A percentile compares a stretch with the other conserved stretches of the same genome.
Conservation (phyloP, 371 early-diverging fungal genomes). For the Basidiobolus meristosporus region DNA sequence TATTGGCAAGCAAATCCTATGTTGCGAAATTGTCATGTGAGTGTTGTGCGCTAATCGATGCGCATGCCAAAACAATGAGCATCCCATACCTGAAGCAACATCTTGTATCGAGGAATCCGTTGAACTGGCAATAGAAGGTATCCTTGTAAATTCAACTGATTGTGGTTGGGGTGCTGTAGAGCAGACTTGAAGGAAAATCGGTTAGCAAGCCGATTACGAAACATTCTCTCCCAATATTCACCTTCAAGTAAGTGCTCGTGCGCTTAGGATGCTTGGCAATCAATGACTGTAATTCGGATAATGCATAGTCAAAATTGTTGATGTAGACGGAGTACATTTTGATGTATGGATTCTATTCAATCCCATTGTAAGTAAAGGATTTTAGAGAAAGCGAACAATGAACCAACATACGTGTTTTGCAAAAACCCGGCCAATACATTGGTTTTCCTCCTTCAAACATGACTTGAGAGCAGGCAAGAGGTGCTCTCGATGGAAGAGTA, state of each 20-base stretch:
- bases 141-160: conserved; percentile 38
- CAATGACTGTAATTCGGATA: too few relatives aligned
- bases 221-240: conserved; percentile 12
- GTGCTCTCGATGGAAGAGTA: conserved; percentile 36
- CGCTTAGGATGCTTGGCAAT: too few relatives aligned
- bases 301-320: conserved; percentile 55
- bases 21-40: too few relatives aligned
- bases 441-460: conserved; percentile 7
- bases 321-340: conserved; percentile 51
- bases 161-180: conserved; percentile 22
- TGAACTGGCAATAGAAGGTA: conserved; percentile 66
- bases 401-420: conserved; percentile 6
- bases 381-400: too few relatives aligned
- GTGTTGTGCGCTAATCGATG: too few relatives aligned
- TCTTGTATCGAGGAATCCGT: conserved; percentile 56
- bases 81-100: conserved; percentile 21
- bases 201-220: conserved; percentile 7
- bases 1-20: conserved; percentile 34
- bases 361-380: not conserved
- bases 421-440: conserved; percentile 20
- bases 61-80: too few relatives aligned
- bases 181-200: too few relatives aligned
- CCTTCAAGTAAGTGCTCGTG: not conserved
- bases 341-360: conserved; percentile 21
- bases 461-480: conserved; percentile 33